Conservation (phyloP, 352 stramenopile species). For the Stramenopiles sp. region DNA sequence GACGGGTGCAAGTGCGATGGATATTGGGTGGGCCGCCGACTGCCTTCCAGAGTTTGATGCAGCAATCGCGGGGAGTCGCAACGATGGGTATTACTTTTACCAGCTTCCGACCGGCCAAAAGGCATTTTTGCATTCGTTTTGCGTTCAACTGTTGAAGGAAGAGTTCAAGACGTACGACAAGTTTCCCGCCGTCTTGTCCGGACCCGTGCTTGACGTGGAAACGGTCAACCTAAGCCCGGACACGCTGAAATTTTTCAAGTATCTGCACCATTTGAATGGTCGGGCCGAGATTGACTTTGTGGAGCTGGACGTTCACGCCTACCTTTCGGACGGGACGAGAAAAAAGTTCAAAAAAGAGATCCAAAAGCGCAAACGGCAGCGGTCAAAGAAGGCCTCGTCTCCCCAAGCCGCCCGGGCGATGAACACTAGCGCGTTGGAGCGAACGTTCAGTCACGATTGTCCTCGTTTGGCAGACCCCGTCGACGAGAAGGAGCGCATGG, state of each 20-base stretch:
- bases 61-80: background rate
- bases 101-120: background rate
- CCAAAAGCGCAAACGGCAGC: background rate
- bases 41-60: background rate
- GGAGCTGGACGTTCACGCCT: background rate
- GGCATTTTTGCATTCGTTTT: conserved; percentile 5
- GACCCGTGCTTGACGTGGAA: background rate
- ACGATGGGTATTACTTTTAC: background rate
- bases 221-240: background rate
- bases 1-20: background rate
- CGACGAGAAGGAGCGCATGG: background rate
- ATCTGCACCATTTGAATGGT: background rate
- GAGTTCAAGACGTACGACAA: background rate
- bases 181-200: background rate
- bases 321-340: background rate
- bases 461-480: background rate
- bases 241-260: background rate
- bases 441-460: background rate
- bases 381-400: background rate
- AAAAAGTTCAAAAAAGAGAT: conserved; percentile 4
- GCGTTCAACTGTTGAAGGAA: background rate
- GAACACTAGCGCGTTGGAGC: background rate
- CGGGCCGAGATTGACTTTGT: background rate
- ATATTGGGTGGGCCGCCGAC: background rate
- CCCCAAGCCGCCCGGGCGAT: background rate